Conservation (phyloP, 1,139 yeast genomes). For the Lodderomyces beijingensis region DNA sequence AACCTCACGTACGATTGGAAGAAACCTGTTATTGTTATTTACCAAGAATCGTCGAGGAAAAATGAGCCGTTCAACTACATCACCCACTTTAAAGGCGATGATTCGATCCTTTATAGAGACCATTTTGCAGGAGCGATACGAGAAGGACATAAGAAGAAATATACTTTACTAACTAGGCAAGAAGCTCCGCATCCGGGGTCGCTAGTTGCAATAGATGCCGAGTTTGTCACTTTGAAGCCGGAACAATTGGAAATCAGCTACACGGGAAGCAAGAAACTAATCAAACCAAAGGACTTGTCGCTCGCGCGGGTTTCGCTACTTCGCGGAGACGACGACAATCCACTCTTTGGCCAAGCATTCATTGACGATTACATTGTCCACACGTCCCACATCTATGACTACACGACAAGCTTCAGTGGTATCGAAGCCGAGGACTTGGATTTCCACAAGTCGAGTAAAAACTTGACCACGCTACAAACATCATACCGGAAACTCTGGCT, state of each 20-base stretch:
- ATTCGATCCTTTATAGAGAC: slow-evolving; percentile 66
- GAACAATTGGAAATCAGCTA: slow-evolving; percentile 74
- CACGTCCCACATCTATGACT: slow-evolving; percentile 69
- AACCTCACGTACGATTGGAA: slow-evolving; percentile 77
- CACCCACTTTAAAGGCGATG: slow-evolving; percentile 42
- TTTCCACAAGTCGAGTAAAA: slow-evolving; percentile 58
- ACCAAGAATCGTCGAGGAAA: slow-evolving; percentile 35
- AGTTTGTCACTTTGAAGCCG: slow-evolving; percentile 78
- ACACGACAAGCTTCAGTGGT: slow-evolving; percentile 87
- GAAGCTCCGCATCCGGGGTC: slow-evolving; percentile 77
- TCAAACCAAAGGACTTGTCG: slow-evolving; percentile 72
- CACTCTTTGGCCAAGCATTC: slow-evolving; percentile 59
- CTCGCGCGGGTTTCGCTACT: slow-evolving; percentile 88
- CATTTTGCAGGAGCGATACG: slow-evolving; percentile 71
- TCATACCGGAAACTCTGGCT: slow-evolving; percentile 90
- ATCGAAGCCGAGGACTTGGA: slow-evolving; percentile 89
- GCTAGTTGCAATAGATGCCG: slow-evolving; percentile 92
- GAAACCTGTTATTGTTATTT: slow-evolving; percentile 70
- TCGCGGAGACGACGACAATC: slow-evolving; percentile 58
- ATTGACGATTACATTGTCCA: slow-evolving; percentile 91
- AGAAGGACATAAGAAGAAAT: slow-evolving; percentile 56
- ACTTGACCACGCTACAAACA: slow-evolving; percentile 75
- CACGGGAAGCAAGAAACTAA: slow-evolving; percentile 62
- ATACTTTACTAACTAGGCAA: slow-evolving; percentile 55
- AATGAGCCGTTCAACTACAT: slow-evolving; percentile 20